Base-by-base conservation (phyloP, 148 eudicot genomes). In the Rhododendron williamsianum region DNA sequence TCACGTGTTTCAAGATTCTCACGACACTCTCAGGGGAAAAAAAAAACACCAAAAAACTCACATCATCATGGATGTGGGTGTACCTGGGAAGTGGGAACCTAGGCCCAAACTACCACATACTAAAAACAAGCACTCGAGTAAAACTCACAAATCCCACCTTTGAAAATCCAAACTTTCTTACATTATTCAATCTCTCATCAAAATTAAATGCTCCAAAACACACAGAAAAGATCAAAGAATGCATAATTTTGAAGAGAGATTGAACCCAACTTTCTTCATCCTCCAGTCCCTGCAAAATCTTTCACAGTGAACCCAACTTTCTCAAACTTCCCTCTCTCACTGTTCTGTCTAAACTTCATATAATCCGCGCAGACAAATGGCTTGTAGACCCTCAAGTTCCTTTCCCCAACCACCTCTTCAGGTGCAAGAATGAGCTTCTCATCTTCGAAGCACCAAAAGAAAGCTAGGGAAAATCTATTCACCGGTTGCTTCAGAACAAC, bases 361-460 rank as follows among this genome's bases (percentile, higher is more conserved):
- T 95, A 95, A 83, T 93, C 95, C 1, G 63, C 76, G 81, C 94
- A 90, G 85, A 95, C 80, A 83, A 95, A 95, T 0, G 94, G 92
- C 87, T 85, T 92, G 82, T 92, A 95, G 46, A 81, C 76, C 90
- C 96, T 91, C 38, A 25, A 80, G 49, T 92, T 89, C 23, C 91
- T 93, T 35, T 91, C 88, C 48, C 95, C 95, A 84, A 95, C 97
- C 18, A 94, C 91, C 82, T 94, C 97, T n/a, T 93, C 73, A 21
- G 98, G 98, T 36, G 97, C 92, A 86, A 36, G 83, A 10, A 95
- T 89, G 48, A 90, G 90, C 92, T 94, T 94, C 9, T 94, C 94
- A 86, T 93, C 95, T 84, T 95, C 96, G 87, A 95, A 95, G 58
- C 92, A 91, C 95, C 95, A 95, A 89, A 95, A 95, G 88, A 95